A percentile compares a stretch with the other conserved stretches of the same genome.
Evolutionary conservation across 805 yeast genomes (phyloP).

Genomic region (Candida maltosa): DNA sequence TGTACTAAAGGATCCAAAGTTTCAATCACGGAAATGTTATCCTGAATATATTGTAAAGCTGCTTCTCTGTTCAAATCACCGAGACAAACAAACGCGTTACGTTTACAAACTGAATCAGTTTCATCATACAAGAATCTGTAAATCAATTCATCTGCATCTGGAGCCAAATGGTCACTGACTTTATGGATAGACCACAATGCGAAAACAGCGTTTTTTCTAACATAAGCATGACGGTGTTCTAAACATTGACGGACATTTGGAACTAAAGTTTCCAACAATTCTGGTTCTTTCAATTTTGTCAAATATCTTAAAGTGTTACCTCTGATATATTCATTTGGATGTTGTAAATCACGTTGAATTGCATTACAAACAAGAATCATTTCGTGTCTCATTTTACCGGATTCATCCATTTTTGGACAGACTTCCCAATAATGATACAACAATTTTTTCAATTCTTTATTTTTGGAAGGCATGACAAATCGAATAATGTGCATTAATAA

Average conservation of each 20-base stretch:
- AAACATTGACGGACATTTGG: conserved; percentile 89
- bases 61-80: conserved; percentile 79
- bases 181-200: conserved; percentile 80
- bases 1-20: conserved; percentile 80
- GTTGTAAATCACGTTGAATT: conserved; percentile 94
- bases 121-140: conserved; percentile 72
- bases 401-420: conserved; percentile 83
- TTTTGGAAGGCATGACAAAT: conserved; percentile 93
- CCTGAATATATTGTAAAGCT: conserved; percentile 79
- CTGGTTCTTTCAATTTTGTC: conserved; percentile 87
- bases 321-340: conserved; percentile 94
- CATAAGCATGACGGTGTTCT: conserved; percentile 96
- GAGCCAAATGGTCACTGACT: conserved; percentile 82
- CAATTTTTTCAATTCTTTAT: conserved; percentile 87
- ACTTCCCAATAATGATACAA: conserved; percentile 97
- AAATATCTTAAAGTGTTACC: conserved; percentile 93
- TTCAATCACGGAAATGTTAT: conserved; percentile 56
- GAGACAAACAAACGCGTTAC: conserved; percentile 91
- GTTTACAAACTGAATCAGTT: conserved; percentile 88
- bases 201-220: conserved; percentile 93
- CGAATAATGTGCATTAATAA: conserved; percentile 95
- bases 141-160: conserved; percentile 91
- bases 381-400: conserved; percentile 93
- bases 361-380: conserved; percentile 99
- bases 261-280: conserved; percentile 89